Percentiles rank a stretch among this genome's conserved stretches.
Conservation (phyloP, 108 stramenopile species). For the Skeletonema potamos region DNA sequence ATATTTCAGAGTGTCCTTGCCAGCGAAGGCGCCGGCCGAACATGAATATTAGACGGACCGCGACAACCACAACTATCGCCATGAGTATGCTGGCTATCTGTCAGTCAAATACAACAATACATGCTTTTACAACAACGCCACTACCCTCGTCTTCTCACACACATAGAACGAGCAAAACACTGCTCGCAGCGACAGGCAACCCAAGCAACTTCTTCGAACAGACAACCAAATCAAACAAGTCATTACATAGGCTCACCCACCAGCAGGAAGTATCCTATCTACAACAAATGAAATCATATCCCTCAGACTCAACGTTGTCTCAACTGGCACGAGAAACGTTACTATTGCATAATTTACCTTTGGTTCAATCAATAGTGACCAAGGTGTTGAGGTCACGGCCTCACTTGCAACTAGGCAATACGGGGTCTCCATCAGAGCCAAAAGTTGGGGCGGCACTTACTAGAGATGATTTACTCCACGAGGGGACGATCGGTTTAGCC, state of each 20-base stretch:
- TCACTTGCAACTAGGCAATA: constrained; percentile 1
- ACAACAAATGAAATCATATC: constrained; percentile 46
- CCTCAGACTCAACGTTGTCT: constrained; percentile 34
- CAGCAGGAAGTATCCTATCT: constrained; percentile 56
- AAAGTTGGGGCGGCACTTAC: constrained; percentile 41
- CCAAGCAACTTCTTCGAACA: neutral
- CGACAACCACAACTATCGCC: neutral
- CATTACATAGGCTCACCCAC: constrained; percentile 29
- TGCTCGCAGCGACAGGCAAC: neutral
- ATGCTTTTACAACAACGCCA: neutral
- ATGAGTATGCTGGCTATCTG: neutral
- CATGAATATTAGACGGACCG: neutral
- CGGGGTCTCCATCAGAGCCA: neutral
- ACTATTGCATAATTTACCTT: constrained; percentile 66
- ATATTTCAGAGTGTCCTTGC: neutral
- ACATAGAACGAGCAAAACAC: neutral
- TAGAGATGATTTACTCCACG: constrained; percentile 89
- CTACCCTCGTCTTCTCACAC: neutral
- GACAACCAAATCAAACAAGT: neutral
- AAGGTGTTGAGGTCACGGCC: constrained; percentile 40
- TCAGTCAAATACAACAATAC: neutral
- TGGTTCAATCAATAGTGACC: constrained; percentile 68
- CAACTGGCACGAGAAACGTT: constrained; percentile 65
- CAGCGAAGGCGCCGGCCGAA: neutral
- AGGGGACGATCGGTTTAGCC: constrained; percentile 88